These are phyloP conservation scores for Xylaria intraflava DNA, from an alignment of 495 filamentous ascomycete genomes.

Conservation along the genomic window DNA sequence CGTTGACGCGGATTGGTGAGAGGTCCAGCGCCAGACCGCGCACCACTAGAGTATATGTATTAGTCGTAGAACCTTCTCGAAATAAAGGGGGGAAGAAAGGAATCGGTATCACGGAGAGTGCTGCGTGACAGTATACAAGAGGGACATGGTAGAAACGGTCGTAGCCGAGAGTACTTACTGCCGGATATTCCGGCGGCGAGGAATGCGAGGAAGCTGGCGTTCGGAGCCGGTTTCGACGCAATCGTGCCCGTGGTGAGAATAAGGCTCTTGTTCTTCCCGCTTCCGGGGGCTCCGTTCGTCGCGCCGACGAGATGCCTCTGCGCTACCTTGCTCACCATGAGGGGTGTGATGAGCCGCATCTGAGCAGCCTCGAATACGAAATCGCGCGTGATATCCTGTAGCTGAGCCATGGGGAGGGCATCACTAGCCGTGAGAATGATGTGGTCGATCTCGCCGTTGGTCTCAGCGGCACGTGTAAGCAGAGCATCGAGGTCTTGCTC, in stretches of 20 bases:
- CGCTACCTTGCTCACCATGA: slow-evolving; percentile 49
- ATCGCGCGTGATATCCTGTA: slow-evolving; percentile 35
- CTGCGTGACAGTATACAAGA: no score
- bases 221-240: slow-evolving; percentile 36
- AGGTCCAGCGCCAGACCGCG: slow-evolving; percentile 52
- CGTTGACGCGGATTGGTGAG: slow-evolving; percentile 54
- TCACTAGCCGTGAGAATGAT: slow-evolving; percentile 56
- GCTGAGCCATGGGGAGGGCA: slow-evolving; percentile 24
- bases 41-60: slow-evolving; percentile 22
- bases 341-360: slow-evolving; percentile 47
- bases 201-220: slow-evolving; percentile 41
- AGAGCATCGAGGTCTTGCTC: slow-evolving; percentile 38
- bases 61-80: neutral
- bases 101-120: neutral
- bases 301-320: slow-evolving; percentile 34
- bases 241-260: slow-evolving; percentile 49
- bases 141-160: no score
- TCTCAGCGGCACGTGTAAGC: slow-evolving; percentile 29
- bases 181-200: slow-evolving; percentile 34
- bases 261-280: slow-evolving; percentile 36
- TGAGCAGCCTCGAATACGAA: slow-evolving; percentile 33
- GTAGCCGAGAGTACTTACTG: neutral
- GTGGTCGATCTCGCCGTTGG: slow-evolving; percentile 46
- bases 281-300: neutral
- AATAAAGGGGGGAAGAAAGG: neutral